Evolutionary conservation across 345 rosid genomes (phyloP), one percentile per base, ranked within the genome.

Genomic region (Trapa bicornis): DNA sequence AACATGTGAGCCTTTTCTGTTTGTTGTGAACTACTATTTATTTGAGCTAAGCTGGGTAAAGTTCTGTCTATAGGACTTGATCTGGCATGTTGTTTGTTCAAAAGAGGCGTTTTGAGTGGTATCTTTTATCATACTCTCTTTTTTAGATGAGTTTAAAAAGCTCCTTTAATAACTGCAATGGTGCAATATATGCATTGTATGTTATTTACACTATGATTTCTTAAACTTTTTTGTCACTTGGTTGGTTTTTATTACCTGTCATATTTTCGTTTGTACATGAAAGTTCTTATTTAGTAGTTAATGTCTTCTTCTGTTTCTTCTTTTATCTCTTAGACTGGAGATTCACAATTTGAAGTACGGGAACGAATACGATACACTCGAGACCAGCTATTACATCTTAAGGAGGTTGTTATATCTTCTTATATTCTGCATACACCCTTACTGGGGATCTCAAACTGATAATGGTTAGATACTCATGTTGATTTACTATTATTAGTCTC

Each of bases 381-480:
- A 65, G 91, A 93, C 35, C 96, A 87, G 76, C 82, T 93, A 38
- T 74, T 90, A 71, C 87, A 88, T 76, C 81, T 86, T 15, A 77
- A 74, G 71, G 91, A 86, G 91, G 97, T 87, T 36, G 5, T 48
- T 33, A n/a, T 35, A 35, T 67, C 22, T 11, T 43, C 17, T 42
- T 29, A 7, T 64, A 33, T 15, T 14, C 15, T 10, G 16, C 63
- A 32, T 58, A 2, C 33, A 58, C 16, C 35, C 3, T 10, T 35
- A 32, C 7, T 15, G 35, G 37, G 37, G 6, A 32, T 58, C 4
- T 58, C 63, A 58, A 2, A 35, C 6, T 50, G 6, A 15, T 17
- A 15, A 3, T 15, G 29, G 15, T 50, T 50, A 15, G 22, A 17
- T 50, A 15, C 6, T 50, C 56, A 50, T 50, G 14, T 50, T 15